Percentiles rank a stretch among this genome's conserved stretches.
phyloP scores from a whole-genome alignment of 345 rosid species.

The Kandelia obovata region DNA sequence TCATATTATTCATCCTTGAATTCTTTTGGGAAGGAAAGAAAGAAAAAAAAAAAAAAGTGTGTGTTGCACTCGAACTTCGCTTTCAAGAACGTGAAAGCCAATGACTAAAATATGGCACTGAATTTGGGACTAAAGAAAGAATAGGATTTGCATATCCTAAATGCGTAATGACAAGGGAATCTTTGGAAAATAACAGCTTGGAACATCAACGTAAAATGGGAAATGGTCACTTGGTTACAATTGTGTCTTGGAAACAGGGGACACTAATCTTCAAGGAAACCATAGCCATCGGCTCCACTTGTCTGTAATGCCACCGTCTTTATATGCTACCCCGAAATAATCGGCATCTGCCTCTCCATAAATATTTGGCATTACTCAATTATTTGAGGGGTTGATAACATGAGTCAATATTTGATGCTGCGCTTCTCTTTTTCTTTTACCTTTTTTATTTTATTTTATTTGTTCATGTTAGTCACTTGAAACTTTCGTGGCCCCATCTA shows the following conservation, averaged over 20 bases:
- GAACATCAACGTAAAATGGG: constrained; percentile 10
- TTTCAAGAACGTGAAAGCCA: too few species aligned
- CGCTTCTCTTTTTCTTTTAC: too few species aligned
- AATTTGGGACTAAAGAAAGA: too few species aligned
- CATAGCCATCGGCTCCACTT: constrained; percentile 2
- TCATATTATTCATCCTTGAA: too few species aligned
- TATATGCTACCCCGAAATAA: constrained; percentile 2
- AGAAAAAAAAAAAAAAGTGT: too few species aligned
- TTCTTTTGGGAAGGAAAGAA: too few species aligned
- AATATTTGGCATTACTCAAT: constrained; percentile 2
- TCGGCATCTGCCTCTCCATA: background rate
- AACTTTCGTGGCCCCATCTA: too few species aligned
- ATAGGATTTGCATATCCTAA: too few species aligned
- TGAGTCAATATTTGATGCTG: background rate
- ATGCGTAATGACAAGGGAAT: background rate
- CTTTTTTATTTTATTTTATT: too few species aligned
- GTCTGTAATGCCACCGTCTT: background rate
- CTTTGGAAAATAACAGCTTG: background rate
- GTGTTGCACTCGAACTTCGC: too few species aligned
- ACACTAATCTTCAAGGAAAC: constrained; percentile 22
- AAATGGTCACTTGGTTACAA: constrained; percentile 12
- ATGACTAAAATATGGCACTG: too few species aligned
- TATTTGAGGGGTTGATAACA: background rate
- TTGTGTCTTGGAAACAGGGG: constrained; percentile 20
- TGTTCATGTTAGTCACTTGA: too few species aligned